Evolutionary conservation across 2,329 filamentous ascomycete genomes (phyloP), one percentile per base, ranked within the genome.

Genomic region (Dryadomyces quercivorus): DNA sequence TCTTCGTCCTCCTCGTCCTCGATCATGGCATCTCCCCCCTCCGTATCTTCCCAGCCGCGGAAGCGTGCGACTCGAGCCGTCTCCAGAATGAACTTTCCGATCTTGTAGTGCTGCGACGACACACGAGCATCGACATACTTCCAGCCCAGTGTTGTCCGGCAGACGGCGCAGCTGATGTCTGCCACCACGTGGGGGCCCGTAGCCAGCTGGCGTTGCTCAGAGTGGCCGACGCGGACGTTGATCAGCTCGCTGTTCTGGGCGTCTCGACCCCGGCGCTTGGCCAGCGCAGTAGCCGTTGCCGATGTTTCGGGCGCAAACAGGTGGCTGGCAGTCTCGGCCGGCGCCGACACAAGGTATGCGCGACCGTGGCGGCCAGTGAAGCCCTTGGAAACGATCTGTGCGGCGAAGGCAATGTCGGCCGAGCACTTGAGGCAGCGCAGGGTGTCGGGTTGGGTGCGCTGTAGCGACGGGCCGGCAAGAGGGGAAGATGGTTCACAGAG

Each of bases 41-140:
- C 52, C 18, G 50, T 52, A 2, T 56, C 59, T 5, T 78, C 80
- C 81, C 80, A 85, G 53, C 66, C 69, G 38, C 73, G 71, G 48
- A 72, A 70, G 13, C 73, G 69, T 22, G 77, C 71, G 16, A 83
- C 76, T 53, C 78, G 70, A 63, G 77, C 75, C 43, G 76, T 79
- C 69, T 86, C 82, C 43, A 86, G 65, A 34, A 85, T 85, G 63
- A 79, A 85, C 65, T 85, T 85, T 60, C 81, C 81, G 51, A 85
- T 72, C 66, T 86, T 86, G 71, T 86, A 86, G 63, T 73, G 75
- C 64, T 85, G 82, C 49, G 71, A 67, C 54, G 69, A 62, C 60
- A 84, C 78, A 57, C 73, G 74, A 1, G 82, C 81, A 63, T 82
- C 78, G 46, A 85, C 72, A 61, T 86, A 86, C 65, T 85, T 85